These are phyloP conservation scores for Tilletia caries DNA, from an alignment of 1,284 basidiomycete species.

Conservation along the genomic window DNA sequence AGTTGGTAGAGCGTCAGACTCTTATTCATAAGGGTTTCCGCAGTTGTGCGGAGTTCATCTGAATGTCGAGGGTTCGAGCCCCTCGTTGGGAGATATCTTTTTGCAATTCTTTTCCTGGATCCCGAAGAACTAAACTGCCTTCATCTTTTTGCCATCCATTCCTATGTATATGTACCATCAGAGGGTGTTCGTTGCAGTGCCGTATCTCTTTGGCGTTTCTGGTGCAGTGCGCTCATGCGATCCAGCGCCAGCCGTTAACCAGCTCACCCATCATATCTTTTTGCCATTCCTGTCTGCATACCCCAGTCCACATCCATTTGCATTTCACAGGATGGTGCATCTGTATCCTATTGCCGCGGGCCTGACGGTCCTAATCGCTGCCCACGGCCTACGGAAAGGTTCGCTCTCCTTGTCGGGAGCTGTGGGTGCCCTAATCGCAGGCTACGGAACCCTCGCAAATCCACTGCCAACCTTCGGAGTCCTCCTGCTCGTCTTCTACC, in stretches of 20 bases:
- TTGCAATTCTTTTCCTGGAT: not conserved
- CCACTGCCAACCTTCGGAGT: slow-evolving; percentile 37
- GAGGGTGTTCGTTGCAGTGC: too few species aligned
- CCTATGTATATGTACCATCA: too few species aligned
- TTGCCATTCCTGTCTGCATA: too few species aligned
- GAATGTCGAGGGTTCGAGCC: slow-evolving; percentile 21
- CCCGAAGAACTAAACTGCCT: not conserved
- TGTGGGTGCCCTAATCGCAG: slow-evolving; percentile 32
- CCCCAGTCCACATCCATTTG: too few species aligned
- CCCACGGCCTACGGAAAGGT: slow-evolving; percentile 34
- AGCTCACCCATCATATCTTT: too few species aligned
- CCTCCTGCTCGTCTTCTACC: slow-evolving; percentile 56
- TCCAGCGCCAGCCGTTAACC: too few species aligned
- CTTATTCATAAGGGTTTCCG: slow-evolving; percentile 1
- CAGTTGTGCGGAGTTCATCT: not conserved
- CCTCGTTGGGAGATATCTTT: slow-evolving; percentile 19
- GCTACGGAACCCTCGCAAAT: slow-evolving; percentile 43
- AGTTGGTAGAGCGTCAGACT: slow-evolving; percentile 15
- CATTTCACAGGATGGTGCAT: too few species aligned
- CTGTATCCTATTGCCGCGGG: too few species aligned
- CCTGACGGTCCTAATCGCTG: slow-evolving; percentile 13
- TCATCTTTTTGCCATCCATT: too few species aligned
- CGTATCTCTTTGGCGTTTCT: too few species aligned
- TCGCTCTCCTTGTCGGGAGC: slow-evolving; percentile 38
- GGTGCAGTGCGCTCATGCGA: too few species aligned